These are phyloP conservation scores for Flaveria bidentis DNA, from an alignment of 129 eudicot genomes.

Conservation along the genomic window DNA sequence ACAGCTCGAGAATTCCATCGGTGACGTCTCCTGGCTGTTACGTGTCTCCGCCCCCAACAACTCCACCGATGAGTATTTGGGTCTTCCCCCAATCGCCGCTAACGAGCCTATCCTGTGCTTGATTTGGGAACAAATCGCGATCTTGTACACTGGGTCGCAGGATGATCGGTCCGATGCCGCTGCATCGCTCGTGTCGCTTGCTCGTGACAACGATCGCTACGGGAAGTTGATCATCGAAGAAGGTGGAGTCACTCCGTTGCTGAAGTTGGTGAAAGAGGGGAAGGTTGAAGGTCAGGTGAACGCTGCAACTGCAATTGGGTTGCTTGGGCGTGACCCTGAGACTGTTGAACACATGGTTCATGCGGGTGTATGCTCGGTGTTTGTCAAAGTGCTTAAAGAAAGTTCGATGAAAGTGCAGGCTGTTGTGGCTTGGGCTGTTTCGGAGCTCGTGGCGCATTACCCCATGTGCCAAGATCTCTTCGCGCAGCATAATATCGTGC, in stretches of 20 bases:
- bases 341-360: constrained; percentile 46
- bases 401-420: constrained; percentile 53
- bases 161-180: constrained; percentile 50
- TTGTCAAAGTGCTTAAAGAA: constrained; percentile 48
- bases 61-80: constrained; percentile 39
- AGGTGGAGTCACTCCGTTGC: constrained; percentile 51
- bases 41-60: constrained; percentile 48
- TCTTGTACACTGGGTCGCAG: constrained; percentile 35
- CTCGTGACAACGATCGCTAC: constrained; percentile 44
- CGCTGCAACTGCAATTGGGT: constrained; percentile 44
- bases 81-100: constrained; percentile 49
- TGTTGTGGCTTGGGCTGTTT: constrained; percentile 54
- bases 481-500: constrained; percentile 45
- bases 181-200: constrained; percentile 48
- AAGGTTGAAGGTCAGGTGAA: constrained; percentile 48
- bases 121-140: constrained; percentile 48
- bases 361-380: constrained; percentile 47
- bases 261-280: constrained; percentile 49
- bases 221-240: constrained; percentile 55
- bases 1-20: constrained; percentile 45
- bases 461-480: constrained; percentile 43
- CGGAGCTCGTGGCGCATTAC: constrained; percentile 41
- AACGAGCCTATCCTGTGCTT: constrained; percentile 46
- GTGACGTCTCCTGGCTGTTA: constrained; percentile 45
- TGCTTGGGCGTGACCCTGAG: constrained; percentile 45